Percentiles rank a stretch among this genome's conserved stretches.
phyloP scores from a whole-genome alignment of 2,329 filamentous ascomycete species.

The Aspergillus neotritici region DNA sequence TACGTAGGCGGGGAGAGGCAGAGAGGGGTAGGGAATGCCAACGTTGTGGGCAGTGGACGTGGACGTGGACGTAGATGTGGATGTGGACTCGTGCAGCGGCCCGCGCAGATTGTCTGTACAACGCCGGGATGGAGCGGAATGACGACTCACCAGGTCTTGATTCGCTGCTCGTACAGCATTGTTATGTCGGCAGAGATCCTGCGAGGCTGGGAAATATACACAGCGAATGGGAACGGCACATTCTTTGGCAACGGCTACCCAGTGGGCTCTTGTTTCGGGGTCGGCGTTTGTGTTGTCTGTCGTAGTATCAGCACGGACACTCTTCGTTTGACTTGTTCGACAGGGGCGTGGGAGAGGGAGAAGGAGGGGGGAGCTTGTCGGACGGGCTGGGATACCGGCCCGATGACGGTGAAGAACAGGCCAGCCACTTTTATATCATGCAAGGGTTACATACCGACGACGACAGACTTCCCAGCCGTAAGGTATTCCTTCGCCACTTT shows the following conservation, averaged over 20 bases:
- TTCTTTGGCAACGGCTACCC: constrained; percentile 68
- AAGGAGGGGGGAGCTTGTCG: not conserved
- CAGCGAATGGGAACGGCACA: constrained; percentile 72
- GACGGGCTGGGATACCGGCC: not conserved
- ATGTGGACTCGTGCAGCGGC: too few relatives aligned
- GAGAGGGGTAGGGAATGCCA: not conserved
- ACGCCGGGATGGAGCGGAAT: not conserved
- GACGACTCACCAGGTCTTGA: constrained; percentile 31
- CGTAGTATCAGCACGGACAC: constrained; percentile 1
- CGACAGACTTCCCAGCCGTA: constrained; percentile 61
- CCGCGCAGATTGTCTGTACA: too few relatives aligned
- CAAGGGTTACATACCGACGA: constrained; percentile 59
- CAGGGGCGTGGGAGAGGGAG: not conserved
- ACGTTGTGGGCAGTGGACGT: too few relatives aligned
- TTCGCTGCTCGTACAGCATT: constrained; percentile 71
- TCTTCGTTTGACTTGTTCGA: not conserved
- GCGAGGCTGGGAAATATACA: constrained; percentile 71
- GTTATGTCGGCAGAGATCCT: constrained; percentile 74
- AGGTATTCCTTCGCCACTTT: constrained; percentile 65
- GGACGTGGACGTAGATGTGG: too few relatives aligned
- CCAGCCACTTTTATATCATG: constrained; percentile 5
- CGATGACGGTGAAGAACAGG: not conserved
- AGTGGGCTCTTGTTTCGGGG: constrained; percentile 66
- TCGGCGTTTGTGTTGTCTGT: constrained; percentile 95
- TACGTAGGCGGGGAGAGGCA: not conserved